phyloP scores from a whole-genome alignment of 2,329 filamentous ascomycete species.

The Epichloe typhina region DNA sequence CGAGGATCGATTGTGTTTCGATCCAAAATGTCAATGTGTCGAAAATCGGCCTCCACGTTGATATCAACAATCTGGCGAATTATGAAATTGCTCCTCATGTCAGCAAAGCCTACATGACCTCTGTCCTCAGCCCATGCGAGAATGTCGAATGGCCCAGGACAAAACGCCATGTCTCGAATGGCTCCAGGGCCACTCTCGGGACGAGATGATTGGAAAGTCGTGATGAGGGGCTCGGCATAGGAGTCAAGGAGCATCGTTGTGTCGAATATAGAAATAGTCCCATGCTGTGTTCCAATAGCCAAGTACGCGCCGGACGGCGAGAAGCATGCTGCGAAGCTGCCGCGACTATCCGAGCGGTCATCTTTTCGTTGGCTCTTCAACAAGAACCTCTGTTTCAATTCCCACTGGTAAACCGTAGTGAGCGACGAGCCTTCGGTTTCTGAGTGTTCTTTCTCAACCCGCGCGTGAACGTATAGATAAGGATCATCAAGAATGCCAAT shows the following conservation, averaged over 20 bases:
- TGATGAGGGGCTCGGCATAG: conserved; percentile 49
- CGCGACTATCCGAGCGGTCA: conserved; percentile 42
- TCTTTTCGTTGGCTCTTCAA: conserved; percentile 43
- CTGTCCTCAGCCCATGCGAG: conserved; percentile 90
- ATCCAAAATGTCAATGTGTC: conserved; percentile 44
- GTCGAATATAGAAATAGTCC: conserved; percentile 65
- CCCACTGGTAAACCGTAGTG: conserved; percentile 34
- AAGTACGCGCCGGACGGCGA: conserved; percentile 57
- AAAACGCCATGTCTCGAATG: conserved; percentile 83
- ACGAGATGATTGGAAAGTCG: conserved; percentile 65
- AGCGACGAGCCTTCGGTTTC: conserved; percentile 12
- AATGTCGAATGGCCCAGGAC: conserved; percentile 78
- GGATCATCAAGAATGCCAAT: conserved; percentile 81
- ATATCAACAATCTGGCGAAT: conserved; percentile 57
- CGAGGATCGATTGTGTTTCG: conserved; percentile 40
- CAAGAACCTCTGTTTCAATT: conserved; percentile 35
- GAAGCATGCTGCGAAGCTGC: conserved; percentile 70
- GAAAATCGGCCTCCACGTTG: conserved; percentile 42
- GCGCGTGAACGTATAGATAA: conserved; percentile 69
- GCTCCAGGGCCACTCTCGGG: conserved; percentile 60
- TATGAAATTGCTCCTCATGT: conserved; percentile 53
- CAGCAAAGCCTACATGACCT: conserved; percentile 59
- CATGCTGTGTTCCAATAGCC: conserved; percentile 69
- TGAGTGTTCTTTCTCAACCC: conserved; percentile 25
- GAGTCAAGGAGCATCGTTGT: conserved; percentile 32